Evolutionary conservation across 1,284 basidiomycete genomes (phyloP).

Genomic region (Sanghuangporus weigelae): DNA sequence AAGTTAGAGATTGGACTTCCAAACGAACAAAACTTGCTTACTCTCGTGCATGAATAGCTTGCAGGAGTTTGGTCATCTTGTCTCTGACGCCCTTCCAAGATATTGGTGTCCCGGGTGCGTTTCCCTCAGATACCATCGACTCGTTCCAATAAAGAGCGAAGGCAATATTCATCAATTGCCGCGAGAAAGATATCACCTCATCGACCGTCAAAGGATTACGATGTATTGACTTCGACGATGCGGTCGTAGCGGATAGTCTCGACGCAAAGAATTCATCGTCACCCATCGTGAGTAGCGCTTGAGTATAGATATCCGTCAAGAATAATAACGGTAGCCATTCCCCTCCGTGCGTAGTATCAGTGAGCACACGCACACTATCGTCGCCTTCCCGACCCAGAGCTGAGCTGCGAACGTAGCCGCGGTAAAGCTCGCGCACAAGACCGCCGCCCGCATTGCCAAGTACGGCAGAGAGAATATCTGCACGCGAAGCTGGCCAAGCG

Average conservation of each 20-base stretch:
- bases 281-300: slow-evolving; percentile 85
- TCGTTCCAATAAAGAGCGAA: slow-evolving; percentile 81
- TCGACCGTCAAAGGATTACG: slow-evolving; percentile 80
- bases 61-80: slow-evolving; percentile 70
- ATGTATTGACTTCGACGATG: slow-evolving; percentile 24
- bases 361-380: slow-evolving; percentile 10
- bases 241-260: slow-evolving; percentile 20
- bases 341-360: slow-evolving; percentile 41
- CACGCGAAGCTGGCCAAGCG: slow-evolving; percentile 55
- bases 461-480: slow-evolving; percentile 45
- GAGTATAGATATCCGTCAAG: slow-evolving; percentile 79
- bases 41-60: slow-evolving; percentile 84
- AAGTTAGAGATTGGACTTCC: neutral
- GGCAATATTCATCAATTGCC: slow-evolving; percentile 70
- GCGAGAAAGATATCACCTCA: slow-evolving; percentile 70
- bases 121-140: slow-evolving; percentile 35
- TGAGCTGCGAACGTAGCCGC: slow-evolving; percentile 58
- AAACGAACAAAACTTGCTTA: slow-evolving; percentile 34
- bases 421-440: slow-evolving; percentile 71
- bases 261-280: slow-evolving; percentile 93
- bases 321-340: slow-evolving; percentile 72
- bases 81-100: slow-evolving; percentile 63
- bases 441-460: slow-evolving; percentile 49
- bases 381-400: slow-evolving; percentile 49
- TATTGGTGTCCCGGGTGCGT: slow-evolving; percentile 40